phyloP scores from a whole-genome alignment of 768 basidiomycete genomes.

The Pilatotrama ljubarskyi region DNA sequence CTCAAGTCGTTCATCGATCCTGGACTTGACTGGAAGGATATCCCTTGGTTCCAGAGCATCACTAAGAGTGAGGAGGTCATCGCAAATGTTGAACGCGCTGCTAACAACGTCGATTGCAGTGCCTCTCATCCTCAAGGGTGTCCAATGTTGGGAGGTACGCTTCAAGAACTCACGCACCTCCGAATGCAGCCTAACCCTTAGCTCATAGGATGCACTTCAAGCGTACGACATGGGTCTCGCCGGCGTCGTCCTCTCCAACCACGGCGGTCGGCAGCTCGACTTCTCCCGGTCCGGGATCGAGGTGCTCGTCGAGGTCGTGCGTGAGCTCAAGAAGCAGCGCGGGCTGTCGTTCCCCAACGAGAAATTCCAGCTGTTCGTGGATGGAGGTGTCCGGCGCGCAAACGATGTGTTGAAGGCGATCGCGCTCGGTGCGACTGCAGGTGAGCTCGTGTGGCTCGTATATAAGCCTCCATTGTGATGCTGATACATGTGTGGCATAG shows the following conservation, averaged over 20 bases:
- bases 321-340: conserved; percentile 62
- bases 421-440: conserved; percentile 88
- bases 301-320: conserved; percentile 66
- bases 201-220: conserved; percentile 46
- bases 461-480: conserved; percentile 35
- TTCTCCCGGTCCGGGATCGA: conserved; percentile 43
- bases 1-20: conserved; percentile 92
- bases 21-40: conserved; percentile 80
- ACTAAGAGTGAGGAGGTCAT: conserved; percentile 45
- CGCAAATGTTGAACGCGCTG: not conserved
- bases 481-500: conserved; percentile 30
- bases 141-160: conserved; percentile 57
- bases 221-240: conserved; percentile 47
- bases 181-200: not conserved
- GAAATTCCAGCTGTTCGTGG: conserved; percentile 83
- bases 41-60: conserved; percentile 63
- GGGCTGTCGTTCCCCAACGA: conserved; percentile 75
- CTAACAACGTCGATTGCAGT: conserved; percentile 28
- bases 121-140: conserved; percentile 66
- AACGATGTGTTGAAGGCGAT: conserved; percentile 89
- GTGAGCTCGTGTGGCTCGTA: conserved; percentile 34
- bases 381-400: conserved; percentile 93
- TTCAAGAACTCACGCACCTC: not conserved
- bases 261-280: conserved; percentile 61
- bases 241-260: conserved; percentile 59